These are phyloP conservation scores for Pochonia chlamydosporia DNA, from an alignment of 2,329 filamentous ascomycete genomes.

Conservation along the genomic window DNA sequence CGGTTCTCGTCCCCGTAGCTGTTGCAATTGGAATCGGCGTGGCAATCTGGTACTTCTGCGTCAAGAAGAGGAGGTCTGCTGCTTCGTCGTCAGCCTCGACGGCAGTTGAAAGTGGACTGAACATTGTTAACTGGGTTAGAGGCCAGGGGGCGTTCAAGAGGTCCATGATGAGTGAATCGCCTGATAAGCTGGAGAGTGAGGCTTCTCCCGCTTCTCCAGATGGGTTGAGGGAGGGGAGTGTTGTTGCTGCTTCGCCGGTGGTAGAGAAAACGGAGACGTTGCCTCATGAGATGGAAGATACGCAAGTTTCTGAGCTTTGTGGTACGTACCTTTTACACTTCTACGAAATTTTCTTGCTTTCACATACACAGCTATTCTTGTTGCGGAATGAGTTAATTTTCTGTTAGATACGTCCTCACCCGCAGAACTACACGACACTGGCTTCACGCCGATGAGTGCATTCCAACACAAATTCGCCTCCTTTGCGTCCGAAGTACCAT, in stretches of 20 bases:
- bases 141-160: conserved; percentile 37
- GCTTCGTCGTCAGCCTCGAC: conserved; percentile 26
- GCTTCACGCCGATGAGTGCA: conserved; percentile 3
- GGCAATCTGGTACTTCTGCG: conserved; percentile 46
- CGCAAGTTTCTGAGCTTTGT: conserved; percentile 39
- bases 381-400: no score
- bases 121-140: conserved; percentile 48
- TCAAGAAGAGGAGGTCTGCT: conserved; percentile 34
- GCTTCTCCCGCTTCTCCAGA: conserved; percentile 10
- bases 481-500: not conserved
- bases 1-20: conserved; percentile 10
- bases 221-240: not conserved
- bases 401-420: conserved; percentile 35
- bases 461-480: not conserved
- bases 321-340: conserved; percentile 32
- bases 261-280: not conserved
- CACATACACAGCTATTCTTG: not conserved
- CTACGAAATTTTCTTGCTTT: not conserved
- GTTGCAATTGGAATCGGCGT: conserved; percentile 23
- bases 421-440: conserved; percentile 39
- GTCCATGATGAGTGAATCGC: conserved; percentile 1
- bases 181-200: not conserved
- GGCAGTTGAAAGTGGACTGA: conserved; percentile 40
- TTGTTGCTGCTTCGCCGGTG: not conserved
- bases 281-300: conserved; percentile 35